Conservation (phyloP, 805 yeast species). For the Saturnispora silvae region DNA sequence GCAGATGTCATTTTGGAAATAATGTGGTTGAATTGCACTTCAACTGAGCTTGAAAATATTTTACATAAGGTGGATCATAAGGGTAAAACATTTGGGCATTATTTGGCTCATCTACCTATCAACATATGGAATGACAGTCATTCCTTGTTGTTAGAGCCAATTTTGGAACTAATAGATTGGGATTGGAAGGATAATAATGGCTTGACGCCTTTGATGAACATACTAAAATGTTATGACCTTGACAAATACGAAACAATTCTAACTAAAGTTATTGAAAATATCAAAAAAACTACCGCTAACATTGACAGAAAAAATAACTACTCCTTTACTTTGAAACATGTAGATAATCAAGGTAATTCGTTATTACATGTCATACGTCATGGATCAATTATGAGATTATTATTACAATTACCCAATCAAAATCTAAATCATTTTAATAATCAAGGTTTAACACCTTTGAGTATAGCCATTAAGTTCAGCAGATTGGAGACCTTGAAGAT, state of each 20-base stretch:
- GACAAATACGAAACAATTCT: conserved; percentile 45
- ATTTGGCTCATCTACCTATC: conserved; percentile 26
- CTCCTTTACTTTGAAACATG: conserved; percentile 42
- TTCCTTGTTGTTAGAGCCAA: not conserved
- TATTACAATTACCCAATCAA: conserved; percentile 34
- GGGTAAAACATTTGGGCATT: conserved; percentile 63
- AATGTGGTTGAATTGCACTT: conserved; percentile 28
- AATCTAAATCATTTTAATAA: conserved; percentile 43
- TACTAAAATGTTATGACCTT: conserved; percentile 76
- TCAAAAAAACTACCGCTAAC: conserved; percentile 18
- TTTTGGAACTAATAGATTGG: conserved; percentile 42
- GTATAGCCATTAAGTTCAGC: conserved; percentile 59
- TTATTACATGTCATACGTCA: conserved; percentile 57
- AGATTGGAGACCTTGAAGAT: conserved; percentile 46
- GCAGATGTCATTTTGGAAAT: conserved; percentile 34
- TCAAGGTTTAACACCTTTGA: conserved; percentile 56
- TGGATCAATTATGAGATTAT: conserved; percentile 31
- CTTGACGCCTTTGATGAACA: conserved; percentile 69
- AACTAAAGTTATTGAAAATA: conserved; percentile 29
- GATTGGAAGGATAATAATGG: conserved; percentile 46
- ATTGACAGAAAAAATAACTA: conserved; percentile 30
- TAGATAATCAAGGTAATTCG: conserved; percentile 66
- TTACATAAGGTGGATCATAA: conserved; percentile 40
- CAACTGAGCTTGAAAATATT: conserved; percentile 38
- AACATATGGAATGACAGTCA: not conserved